Percentiles rank a stretch among this genome's conserved stretches.
Conservation (phyloP, 1,139 yeast species). For the Debaryomycetaceae sp. region DNA sequence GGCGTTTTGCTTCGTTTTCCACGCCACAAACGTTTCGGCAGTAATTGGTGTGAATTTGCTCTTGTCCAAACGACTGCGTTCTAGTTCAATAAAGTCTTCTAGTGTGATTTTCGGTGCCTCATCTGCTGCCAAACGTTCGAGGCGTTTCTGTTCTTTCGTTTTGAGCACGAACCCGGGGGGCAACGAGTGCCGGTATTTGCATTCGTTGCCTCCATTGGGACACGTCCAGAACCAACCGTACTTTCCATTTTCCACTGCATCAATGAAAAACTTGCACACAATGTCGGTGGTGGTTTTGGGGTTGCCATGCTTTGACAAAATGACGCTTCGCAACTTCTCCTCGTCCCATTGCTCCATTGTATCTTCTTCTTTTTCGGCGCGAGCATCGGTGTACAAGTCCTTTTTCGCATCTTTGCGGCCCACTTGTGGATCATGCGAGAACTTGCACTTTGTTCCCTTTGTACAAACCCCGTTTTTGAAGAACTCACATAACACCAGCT, state of each 20-base stretch:
- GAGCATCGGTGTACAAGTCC: conserved; percentile 86
- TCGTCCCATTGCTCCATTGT: conserved; percentile 98
- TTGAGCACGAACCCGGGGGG: conserved; percentile 96
- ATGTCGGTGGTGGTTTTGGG: conserved; percentile 90
- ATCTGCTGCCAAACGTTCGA: conserved; percentile 80
- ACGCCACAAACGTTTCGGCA: conserved; percentile 64
- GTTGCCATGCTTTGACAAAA: conserved; percentile 87
- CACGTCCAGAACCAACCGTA: conserved; percentile 99
- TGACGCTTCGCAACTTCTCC: conserved; percentile 80
- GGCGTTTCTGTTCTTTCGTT: conserved; percentile 88
- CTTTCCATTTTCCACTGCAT: conserved; percentile 94
- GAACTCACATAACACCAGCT: conserved; percentile 81
- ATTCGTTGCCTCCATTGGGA: conserved; percentile 86
- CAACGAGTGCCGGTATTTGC: conserved; percentile 93
- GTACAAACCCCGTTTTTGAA: conserved; percentile 86
- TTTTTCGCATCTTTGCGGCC: conserved; percentile 86
- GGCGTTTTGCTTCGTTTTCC: conserved; percentile 66
- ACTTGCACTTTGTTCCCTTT: conserved; percentile 87
- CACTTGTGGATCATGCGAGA: conserved; percentile 78
- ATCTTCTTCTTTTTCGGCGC: conserved; percentile 61
- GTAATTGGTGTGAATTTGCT: conserved; percentile 81
- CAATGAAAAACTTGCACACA: conserved; percentile 88
- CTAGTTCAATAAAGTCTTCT: conserved; percentile 93
- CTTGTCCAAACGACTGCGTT: conserved; percentile 76
- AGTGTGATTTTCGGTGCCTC: conserved; percentile 82